Conservation (phyloP, 768 basidiomycete genomes). For the Rhizopogon roseolus region DNA sequence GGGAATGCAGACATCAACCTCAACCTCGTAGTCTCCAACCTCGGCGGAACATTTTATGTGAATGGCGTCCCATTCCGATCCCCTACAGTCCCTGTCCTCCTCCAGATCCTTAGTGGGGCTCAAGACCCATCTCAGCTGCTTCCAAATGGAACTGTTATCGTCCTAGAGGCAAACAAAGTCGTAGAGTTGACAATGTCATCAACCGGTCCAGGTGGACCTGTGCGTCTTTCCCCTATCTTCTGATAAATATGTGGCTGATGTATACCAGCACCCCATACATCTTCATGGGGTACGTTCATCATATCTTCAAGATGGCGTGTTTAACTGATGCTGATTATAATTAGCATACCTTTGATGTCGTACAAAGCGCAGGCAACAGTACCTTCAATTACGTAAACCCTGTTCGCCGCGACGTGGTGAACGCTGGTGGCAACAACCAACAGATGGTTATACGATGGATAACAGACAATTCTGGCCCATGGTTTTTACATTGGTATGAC, state of each 20-base stretch:
- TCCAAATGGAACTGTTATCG: slow-evolving; percentile 11
- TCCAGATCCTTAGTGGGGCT: slow-evolving; percentile 19
- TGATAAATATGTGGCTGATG: neutral
- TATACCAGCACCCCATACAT: slow-evolving; percentile 16
- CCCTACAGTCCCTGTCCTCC: slow-evolving; percentile 14
- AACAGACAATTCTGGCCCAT: slow-evolving; percentile 62
- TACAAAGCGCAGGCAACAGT: slow-evolving; percentile 23
- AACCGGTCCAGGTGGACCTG: slow-evolving; percentile 24
- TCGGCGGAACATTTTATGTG: neutral
- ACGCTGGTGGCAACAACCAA: slow-evolving; percentile 26
- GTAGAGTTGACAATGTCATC: slow-evolving; percentile 16
- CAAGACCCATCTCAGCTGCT: slow-evolving; percentile 7
- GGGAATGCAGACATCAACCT: slow-evolving; percentile 22
- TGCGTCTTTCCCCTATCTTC: slow-evolving; percentile 10
- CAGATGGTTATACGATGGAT: slow-evolving; percentile 49
- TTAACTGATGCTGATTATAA: neutral
- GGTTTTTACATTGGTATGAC: slow-evolving; percentile 34
- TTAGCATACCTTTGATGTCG: slow-evolving; percentile 31
- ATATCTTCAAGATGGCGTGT: neutral
- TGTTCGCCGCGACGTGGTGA: slow-evolving; percentile 25
- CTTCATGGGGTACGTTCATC: slow-evolving; percentile 14
- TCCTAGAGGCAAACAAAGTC: slow-evolving; percentile 9
- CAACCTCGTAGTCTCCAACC: slow-evolving; percentile 9
- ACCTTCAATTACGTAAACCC: slow-evolving; percentile 32
- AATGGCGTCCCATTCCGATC: slow-evolving; percentile 5